A percentile compares a stretch with the other conserved stretches of the same genome.
These are phyloP conservation scores for Lindgomyces ingoldianus DNA, from an alignment of 495 filamentous ascomycete genomes.

Conservation along the genomic window DNA sequence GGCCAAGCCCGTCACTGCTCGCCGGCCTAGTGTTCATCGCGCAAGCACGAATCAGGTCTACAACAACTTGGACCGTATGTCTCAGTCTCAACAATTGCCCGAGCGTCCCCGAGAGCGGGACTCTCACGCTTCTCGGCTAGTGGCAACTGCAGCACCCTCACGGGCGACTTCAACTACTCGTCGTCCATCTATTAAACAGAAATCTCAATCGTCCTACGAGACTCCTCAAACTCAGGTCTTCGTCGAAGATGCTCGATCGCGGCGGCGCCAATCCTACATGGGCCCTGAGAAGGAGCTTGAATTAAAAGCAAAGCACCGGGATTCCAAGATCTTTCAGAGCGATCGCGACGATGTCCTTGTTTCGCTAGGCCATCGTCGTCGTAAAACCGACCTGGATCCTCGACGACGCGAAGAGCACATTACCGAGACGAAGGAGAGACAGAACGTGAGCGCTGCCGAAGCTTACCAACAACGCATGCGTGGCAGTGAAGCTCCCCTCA, in stretches of 20 bases:
- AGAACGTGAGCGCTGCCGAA: constrained; percentile 10
- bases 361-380: background rate
- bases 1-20: background rate
- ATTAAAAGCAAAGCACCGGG: background rate
- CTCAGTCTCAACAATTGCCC: constrained; percentile 23
- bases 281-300: constrained; percentile 1
- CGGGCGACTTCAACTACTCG: constrained; percentile 12
- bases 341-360: constrained; percentile 14
- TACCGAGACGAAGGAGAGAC: constrained; percentile 7
- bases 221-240: constrained; percentile 14
- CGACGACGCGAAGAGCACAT: constrained; percentile 23
- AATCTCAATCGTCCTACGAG: constrained; percentile 23
- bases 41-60: constrained; percentile 19
- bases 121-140: constrained; percentile 7
- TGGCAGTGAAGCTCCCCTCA: constrained; percentile 23
- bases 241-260: constrained; percentile 18
- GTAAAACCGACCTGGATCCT: constrained; percentile 12
- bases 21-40: constrained; percentile 28
- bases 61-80: constrained; percentile 13
- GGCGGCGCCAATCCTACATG: constrained; percentile 20
- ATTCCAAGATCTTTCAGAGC: constrained; percentile 1
- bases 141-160: constrained; percentile 7
- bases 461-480: constrained; percentile 24
- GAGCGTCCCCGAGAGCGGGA: constrained; percentile 25
- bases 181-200: constrained; percentile 20